A percentile compares a stretch with the other conserved stretches of the same genome.
Evolutionary conservation across 1,284 basidiomycete species (phyloP).

Genomic region (Irpex rosettiformis): DNA sequence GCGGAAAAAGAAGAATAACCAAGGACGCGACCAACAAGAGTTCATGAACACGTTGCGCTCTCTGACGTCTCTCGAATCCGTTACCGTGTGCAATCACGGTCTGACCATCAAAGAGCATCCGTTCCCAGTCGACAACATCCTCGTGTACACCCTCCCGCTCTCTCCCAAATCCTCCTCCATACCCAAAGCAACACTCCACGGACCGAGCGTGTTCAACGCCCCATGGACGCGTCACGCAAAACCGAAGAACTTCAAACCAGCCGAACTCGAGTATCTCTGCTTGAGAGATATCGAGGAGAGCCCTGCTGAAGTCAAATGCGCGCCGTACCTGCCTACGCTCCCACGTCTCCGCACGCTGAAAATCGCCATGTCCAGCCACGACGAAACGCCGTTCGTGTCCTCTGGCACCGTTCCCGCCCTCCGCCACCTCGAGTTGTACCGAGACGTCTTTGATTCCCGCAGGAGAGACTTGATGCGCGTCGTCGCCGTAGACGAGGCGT

Average conservation of each 20-base stretch:
- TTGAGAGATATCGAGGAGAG: constrained; percentile 12
- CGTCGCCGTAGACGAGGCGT: constrained; percentile 6
- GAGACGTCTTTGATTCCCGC: constrained; percentile 6
- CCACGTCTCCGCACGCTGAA: constrained; percentile 11
- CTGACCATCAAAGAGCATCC: not conserved
- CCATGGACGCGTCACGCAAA: constrained; percentile 15
- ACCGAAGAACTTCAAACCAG: constrained; percentile 11
- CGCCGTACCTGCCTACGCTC: constrained; percentile 15
- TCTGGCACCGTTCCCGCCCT: constrained; percentile 8
- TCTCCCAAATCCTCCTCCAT: constrained; percentile 3
- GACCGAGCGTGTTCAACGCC: constrained; percentile 13
- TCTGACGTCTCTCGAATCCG: constrained; percentile 7
- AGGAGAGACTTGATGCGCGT: not conserved
- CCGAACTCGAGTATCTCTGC: constrained; percentile 11
- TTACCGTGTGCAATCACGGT: constrained; percentile 14
- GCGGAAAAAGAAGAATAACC: constrained; percentile 1
- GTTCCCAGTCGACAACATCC: constrained; percentile 15
- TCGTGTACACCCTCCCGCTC: constrained; percentile 11
- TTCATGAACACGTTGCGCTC: constrained; percentile 10
- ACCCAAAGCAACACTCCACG: constrained; percentile 9
- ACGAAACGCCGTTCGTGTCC: constrained; percentile 9
- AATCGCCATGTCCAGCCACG: constrained; percentile 1
- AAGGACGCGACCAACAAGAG: constrained; percentile 6
- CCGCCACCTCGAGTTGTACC: constrained; percentile 8
- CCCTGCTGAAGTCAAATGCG: constrained; percentile 10